Percentiles rank a stretch among this genome's conserved stretches.
phyloP scores from a whole-genome alignment of 2,329 filamentous ascomycete species.

The Leptosphaerulina australis region DNA sequence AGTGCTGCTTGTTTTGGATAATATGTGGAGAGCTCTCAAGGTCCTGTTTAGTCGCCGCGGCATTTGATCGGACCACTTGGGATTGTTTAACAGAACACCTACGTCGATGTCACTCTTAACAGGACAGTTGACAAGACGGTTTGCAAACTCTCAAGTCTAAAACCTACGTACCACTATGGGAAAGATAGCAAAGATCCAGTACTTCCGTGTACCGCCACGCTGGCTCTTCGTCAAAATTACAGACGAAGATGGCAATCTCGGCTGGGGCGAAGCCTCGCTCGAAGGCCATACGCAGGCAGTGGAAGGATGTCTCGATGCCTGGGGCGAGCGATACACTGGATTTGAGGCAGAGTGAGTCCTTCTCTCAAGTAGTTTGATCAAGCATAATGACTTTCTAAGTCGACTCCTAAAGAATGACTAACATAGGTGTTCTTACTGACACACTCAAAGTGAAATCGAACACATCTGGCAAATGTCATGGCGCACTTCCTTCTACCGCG shows the following conservation, averaged over 20 bases:
- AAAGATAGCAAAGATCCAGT: constrained; percentile 70
- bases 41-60: constrained; percentile 1
- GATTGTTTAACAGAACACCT: background rate
- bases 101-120: background rate
- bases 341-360: constrained; percentile 69
- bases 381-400: too few relatives aligned
- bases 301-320: constrained; percentile 73
- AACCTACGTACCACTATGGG: constrained; percentile 56
- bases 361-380: too few relatives aligned
- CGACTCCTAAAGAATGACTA: background rate
- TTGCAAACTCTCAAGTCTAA: background rate
- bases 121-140: background rate
- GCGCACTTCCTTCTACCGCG: constrained; percentile 74
- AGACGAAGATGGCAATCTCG: constrained; percentile 67
- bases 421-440: background rate
- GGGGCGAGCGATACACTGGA: constrained; percentile 66
- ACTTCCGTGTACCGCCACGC: constrained; percentile 74
- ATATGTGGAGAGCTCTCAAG: constrained; percentile 3
- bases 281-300: constrained; percentile 77
- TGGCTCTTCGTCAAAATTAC: constrained; percentile 81
- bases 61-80: constrained; percentile 1
- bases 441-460: constrained; percentile 68
- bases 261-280: constrained; percentile 77
- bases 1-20: constrained; percentile 4
- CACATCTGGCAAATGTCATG: constrained; percentile 79